phyloP scores from a whole-genome alignment of 169 alveolate genomes.

The Plasmodium chabaudi region DNA sequence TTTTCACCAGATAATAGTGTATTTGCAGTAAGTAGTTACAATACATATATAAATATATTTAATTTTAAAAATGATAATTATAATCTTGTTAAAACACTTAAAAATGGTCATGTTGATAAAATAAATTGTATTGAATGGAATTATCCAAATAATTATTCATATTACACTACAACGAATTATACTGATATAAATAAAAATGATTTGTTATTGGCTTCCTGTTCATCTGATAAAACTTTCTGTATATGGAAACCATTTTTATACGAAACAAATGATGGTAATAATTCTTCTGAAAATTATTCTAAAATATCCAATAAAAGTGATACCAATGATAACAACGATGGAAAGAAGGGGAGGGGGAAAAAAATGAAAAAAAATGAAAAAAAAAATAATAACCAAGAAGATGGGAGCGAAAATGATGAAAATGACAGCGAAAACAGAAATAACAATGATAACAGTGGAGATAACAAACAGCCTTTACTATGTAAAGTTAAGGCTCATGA shows the following conservation, averaged over 20 bases:
- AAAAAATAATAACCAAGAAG: not conserved
- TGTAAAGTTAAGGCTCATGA: constrained; percentile 81
- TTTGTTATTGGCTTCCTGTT: constrained; percentile 81
- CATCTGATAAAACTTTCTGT: constrained; percentile 81
- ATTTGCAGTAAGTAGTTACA: constrained; percentile 78
- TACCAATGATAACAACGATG: not conserved
- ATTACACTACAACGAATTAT: constrained; percentile 70
- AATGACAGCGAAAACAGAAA: constrained; percentile 1
- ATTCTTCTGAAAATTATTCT: not conserved
- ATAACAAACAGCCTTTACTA: constrained; percentile 27
- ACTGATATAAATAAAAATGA: constrained; percentile 62
- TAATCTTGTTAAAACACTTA: constrained; percentile 70
- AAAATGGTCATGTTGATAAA: constrained; percentile 81
- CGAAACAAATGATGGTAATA: not conserved
- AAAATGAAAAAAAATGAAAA: not conserved
- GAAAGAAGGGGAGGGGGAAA: not conserved
- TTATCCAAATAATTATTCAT: constrained; percentile 76
- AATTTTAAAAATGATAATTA: constrained; percentile 76
- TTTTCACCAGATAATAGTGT: constrained; percentile 84
- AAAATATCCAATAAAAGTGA: not conserved
- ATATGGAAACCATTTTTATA: constrained; percentile 82
- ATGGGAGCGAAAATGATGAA: not conserved
- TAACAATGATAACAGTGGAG: not conserved
- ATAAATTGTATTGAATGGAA: constrained; percentile 86
- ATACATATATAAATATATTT: constrained; percentile 76